Evolutionary conservation across 140 eudicot genomes (phyloP), one percentile per base, ranked within the genome.

Genomic region (Oenanthe javanica): DNA sequence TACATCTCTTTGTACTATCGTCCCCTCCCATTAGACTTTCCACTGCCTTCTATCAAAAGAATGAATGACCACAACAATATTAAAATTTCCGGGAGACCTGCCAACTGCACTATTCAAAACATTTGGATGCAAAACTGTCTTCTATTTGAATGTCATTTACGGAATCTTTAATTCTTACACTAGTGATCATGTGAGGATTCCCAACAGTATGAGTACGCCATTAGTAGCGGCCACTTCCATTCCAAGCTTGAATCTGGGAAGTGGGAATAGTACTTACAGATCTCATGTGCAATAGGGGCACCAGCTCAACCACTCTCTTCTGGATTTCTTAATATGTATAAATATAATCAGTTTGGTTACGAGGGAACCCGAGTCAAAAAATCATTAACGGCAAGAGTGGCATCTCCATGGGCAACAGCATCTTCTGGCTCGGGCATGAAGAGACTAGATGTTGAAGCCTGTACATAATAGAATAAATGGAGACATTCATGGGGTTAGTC

Each of bases 401-500:
- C 93, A 85, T 94, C 98, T 47, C 98, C 98, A 73, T 94, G 98
- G 48, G 97, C 57, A 67, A 94, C 98, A 9, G 98, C 98, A 76
- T 94, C 98, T 40, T 94, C 98, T 45, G 96, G 98, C 77, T 92
- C 98, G 14, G 98, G 98, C 92, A 94, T 87, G 82, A 78, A 92
- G 71, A 94, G 87, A 61, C 82, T 84, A 51, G 91, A 84, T 45
- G 86, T 64, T 12, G 98, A 90, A 55, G 94, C 93, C 98, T 94
- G 87, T 82, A 80, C 12, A 70, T 59, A 13, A 49, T 47, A 50
- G 83, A 81, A 9, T 48, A 73, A 51, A 47, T 3, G 4, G 47
- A 52, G 67, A 23, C 10, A 77, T 18, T 18, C 43, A 23, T 1
- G 27, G 38, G 47, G 0, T 13, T 8, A 52, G 36, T 40, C 1